Conservation (phyloP, 2,329 filamentous ascomycete genomes). For the Trichoderma harzianum region DNA sequence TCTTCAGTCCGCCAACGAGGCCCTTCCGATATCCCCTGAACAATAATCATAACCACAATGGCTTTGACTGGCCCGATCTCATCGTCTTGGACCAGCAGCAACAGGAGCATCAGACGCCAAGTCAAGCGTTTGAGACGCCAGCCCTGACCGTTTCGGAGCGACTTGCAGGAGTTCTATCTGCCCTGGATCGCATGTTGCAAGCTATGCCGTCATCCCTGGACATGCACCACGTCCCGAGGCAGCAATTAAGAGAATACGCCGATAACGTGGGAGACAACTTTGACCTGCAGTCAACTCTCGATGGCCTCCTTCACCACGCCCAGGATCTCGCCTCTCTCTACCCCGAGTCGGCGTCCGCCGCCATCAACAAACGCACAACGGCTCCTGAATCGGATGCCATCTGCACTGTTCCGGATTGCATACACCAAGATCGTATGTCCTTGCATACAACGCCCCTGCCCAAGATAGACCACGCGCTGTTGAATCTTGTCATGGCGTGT, state of each 20-base stretch:
- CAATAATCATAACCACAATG: neutral
- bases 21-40: slow-evolving; percentile 17
- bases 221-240: slow-evolving; percentile 25
- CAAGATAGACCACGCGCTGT: slow-evolving; percentile 34
- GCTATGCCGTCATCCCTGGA: slow-evolving; percentile 11
- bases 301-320: slow-evolving; percentile 33
- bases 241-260: slow-evolving; percentile 25
- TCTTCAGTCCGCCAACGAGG: slow-evolving; percentile 41
- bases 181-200: slow-evolving; percentile 25
- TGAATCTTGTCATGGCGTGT: slow-evolving; percentile 37
- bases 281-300: slow-evolving; percentile 29
- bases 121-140: neutral
- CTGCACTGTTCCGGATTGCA: slow-evolving; percentile 34
- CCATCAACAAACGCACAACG: slow-evolving; percentile 19
- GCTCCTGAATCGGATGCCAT: neutral
- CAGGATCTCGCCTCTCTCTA: slow-evolving; percentile 38
- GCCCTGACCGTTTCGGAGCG: slow-evolving; percentile 21
- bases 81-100: slow-evolving; percentile 19
- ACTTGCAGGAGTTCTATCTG: slow-evolving; percentile 24
- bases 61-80: slow-evolving; percentile 26
- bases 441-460: slow-evolving; percentile 19
- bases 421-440: slow-evolving; percentile 27
- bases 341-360: slow-evolving; percentile 27
- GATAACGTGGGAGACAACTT: slow-evolving; percentile 26
- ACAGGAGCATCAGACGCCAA: neutral